These are phyloP conservation scores for Colletotrichum tabaci DNA, from an alignment of 2,329 filamentous ascomycete genomes.

Conservation along the genomic window DNA sequence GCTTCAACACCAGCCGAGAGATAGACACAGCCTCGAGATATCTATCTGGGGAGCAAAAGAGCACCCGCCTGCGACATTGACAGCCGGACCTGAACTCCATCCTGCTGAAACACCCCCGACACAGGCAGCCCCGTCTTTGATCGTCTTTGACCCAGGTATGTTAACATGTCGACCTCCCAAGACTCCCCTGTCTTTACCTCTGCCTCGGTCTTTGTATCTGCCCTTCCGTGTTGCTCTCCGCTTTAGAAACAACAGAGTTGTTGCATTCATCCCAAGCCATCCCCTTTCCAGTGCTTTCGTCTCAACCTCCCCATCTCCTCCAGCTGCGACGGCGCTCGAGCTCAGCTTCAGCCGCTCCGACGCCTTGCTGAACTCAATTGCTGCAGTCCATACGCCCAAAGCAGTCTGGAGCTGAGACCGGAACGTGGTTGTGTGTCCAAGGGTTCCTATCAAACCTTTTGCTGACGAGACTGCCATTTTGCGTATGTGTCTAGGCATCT, in stretches of 20 bases:
- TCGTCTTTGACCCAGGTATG: slow-evolving; percentile 34
- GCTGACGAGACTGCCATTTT: slow-evolving; percentile 20
- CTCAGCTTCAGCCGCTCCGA: slow-evolving; percentile 25
- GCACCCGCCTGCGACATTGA: slow-evolving; percentile 26
- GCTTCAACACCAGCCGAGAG: slow-evolving; percentile 12
- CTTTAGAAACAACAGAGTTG: not conserved
- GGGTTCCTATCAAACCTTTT: slow-evolving; percentile 34
- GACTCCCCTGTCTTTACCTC: not conserved
- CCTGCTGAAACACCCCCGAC: slow-evolving; percentile 42
- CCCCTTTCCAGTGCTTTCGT: slow-evolving; percentile 13
- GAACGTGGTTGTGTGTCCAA: slow-evolving; percentile 18
- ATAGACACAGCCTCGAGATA: slow-evolving; percentile 19
- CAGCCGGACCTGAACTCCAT: slow-evolving; percentile 22
- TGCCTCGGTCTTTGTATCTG: too few relatives aligned
- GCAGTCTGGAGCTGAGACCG: slow-evolving; percentile 29
- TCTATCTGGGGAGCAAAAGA: slow-evolving; percentile 7
- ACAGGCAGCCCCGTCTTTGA: slow-evolving; percentile 13
- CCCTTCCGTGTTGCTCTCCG: not conserved
- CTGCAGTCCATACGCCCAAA: not conserved
- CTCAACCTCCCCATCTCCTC: slow-evolving; percentile 6
- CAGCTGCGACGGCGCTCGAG: slow-evolving; percentile 34
- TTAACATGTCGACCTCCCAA: slow-evolving; percentile 10
- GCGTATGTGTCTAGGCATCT: slow-evolving; percentile 26
- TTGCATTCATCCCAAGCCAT: slow-evolving; percentile 11
- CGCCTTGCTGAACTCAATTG: slow-evolving; percentile 32